phyloP scores from a whole-genome alignment of 805 yeast species.

The Kodamaea jinghongensis region DNA sequence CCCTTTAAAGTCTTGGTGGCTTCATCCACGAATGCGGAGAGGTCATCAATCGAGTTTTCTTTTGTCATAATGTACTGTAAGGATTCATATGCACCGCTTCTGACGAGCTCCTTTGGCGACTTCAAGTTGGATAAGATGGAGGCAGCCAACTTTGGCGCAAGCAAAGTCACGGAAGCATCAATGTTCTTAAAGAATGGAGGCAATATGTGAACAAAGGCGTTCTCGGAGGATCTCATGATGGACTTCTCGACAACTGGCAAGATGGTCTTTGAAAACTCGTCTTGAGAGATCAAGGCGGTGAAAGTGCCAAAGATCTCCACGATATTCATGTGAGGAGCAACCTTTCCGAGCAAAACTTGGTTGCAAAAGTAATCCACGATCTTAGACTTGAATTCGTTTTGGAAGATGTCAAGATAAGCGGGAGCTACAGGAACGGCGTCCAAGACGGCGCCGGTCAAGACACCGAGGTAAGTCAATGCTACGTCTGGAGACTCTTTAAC shows the following conservation, averaged over 20 bases:
- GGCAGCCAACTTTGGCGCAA: slow-evolving; percentile 34
- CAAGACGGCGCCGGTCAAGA: slow-evolving; percentile 20
- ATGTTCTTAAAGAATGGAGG: slow-evolving; percentile 43
- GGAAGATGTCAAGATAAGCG: slow-evolving; percentile 16
- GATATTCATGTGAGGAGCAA: slow-evolving; percentile 33
- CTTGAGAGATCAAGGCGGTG: slow-evolving; percentile 39
- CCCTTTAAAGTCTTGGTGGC: slow-evolving; percentile 56
- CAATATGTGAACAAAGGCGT: slow-evolving; percentile 54
- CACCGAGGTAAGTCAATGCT: slow-evolving; percentile 22
- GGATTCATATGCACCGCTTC: slow-evolving; percentile 45
- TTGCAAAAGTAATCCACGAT: slow-evolving; percentile 28
- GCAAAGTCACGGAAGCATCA: slow-evolving; percentile 22
- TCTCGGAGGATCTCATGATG: slow-evolving; percentile 74
- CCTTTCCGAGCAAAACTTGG: slow-evolving; percentile 46
- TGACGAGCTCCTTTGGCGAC: slow-evolving; percentile 66
- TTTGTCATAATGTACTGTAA: slow-evolving; percentile 22
- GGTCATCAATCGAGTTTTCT: slow-evolving; percentile 14
- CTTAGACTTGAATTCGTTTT: slow-evolving; percentile 6
- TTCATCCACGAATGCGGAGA: slow-evolving; percentile 46
- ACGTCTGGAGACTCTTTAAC: slow-evolving; percentile 10
- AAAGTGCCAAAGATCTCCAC: slow-evolving; percentile 43
- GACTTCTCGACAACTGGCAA: slow-evolving; percentile 71
- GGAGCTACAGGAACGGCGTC: slow-evolving; percentile 27
- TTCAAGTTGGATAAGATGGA: slow-evolving; percentile 49
- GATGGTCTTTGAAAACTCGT: slow-evolving; percentile 30